Conservation (phyloP, 2,329 filamentous ascomycete species). For the Aspergillus sergii region DNA sequence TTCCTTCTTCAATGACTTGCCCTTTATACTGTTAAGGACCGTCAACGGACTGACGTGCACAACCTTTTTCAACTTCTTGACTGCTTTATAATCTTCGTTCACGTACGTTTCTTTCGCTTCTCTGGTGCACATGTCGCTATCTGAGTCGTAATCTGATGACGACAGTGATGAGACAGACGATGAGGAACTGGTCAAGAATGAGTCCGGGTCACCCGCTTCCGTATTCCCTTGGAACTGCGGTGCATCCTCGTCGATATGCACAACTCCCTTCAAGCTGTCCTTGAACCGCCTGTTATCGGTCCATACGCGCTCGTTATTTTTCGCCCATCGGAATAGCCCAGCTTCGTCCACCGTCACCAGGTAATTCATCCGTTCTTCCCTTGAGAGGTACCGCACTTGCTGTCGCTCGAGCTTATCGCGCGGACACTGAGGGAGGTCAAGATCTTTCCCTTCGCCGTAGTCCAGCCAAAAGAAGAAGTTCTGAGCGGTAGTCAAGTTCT, state of each 20-base stretch:
- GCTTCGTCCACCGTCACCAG: conserved; percentile 73
- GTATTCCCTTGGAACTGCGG: conserved; percentile 53
- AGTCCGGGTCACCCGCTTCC: conserved; percentile 22
- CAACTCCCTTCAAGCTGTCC: conserved; percentile 77
- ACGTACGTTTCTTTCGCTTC: conserved; percentile 55
- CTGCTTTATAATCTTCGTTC: conserved; percentile 63
- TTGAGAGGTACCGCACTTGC: conserved; percentile 78
- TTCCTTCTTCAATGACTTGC: conserved; percentile 72
- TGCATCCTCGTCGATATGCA: conserved; percentile 62
- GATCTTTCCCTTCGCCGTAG: conserved; percentile 69
- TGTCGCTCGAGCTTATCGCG: conserved; percentile 75
- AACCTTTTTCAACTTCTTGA: conserved; percentile 62
- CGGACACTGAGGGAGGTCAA: conserved; percentile 73
- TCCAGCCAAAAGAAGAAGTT: conserved; percentile 97
- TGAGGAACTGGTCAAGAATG: conserved; percentile 19
- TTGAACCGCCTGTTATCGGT: conserved; percentile 70
- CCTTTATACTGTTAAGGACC: conserved; percentile 76
- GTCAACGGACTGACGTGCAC: conserved; percentile 71
- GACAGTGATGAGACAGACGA: conserved; percentile 24
- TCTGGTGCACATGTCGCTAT: conserved; percentile 43
- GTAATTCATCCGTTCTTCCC: conserved; percentile 80
- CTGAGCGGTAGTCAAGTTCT: conserved; percentile 71
- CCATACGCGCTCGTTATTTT: conserved; percentile 76
- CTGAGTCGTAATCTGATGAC: conserved; percentile 8
- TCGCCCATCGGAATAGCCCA: conserved; percentile 82